phyloP scores from a whole-genome alignment of 163 green algal species.

The Chlamydomonas reinhardtii region DNA sequence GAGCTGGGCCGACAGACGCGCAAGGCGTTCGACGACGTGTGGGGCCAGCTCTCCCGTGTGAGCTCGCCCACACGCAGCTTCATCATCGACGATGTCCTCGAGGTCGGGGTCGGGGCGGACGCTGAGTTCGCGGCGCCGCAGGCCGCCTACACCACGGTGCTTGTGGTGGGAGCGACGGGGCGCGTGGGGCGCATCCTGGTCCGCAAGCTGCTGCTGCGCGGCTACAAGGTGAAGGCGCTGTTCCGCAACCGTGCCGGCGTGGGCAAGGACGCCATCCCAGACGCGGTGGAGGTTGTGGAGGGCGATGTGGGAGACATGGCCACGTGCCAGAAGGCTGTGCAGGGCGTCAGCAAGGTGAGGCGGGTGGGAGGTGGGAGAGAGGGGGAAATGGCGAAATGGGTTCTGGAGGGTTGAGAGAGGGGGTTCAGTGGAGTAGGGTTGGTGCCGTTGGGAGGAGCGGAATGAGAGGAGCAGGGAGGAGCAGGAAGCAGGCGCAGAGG shows the following conservation, averaged over 20 bases:
- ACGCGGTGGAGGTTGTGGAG: conserved; percentile 82
- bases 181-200: conserved; percentile 89
- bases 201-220: conserved; percentile 96
- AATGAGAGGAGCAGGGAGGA: too few relatives aligned
- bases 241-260: conserved; percentile 62
- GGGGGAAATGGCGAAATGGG: neutral
- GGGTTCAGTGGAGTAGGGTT: too few relatives aligned
- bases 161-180: conserved; percentile 95
- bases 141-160: conserved; percentile 90
- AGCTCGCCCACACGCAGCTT: conserved; percentile 64
- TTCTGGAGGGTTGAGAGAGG: too few relatives aligned
- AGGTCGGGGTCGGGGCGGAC: conserved; percentile 35
- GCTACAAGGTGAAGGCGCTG: conserved; percentile 89
- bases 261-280: conserved; percentile 76
- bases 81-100: conserved; percentile 58
- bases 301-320: conserved; percentile 90
- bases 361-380: neutral
- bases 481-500: too few relatives aligned
- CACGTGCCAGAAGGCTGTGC: conserved; percentile 80
- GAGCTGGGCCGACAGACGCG: conserved; percentile 70
- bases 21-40: conserved; percentile 89
- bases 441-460: too few relatives aligned
- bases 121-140: conserved; percentile 73
- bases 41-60: conserved; percentile 79
- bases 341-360: conserved; percentile 93